phyloP scores from a whole-genome alignment of 176 grass and related monocot genomes.

The Tillandsia leiboldiana region DNA sequence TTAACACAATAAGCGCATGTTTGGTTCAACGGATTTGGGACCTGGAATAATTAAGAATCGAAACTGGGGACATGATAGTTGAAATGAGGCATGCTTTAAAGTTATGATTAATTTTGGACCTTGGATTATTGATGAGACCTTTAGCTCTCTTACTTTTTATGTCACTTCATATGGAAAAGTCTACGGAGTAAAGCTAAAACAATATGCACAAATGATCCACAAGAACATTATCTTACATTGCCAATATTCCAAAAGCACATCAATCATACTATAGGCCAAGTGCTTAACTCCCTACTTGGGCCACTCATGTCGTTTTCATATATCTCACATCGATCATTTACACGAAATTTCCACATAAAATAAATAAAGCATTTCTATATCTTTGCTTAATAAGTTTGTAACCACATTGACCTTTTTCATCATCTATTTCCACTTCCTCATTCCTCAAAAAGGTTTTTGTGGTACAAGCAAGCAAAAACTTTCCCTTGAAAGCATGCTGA shows the following conservation, averaged over 20 bases:
- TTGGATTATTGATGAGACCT: too few species aligned
- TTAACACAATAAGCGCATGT: too few species aligned
- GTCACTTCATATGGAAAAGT: too few species aligned
- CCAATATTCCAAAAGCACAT: neutral
- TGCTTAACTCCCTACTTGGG: conserved; percentile 18
- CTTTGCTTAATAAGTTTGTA: conserved; percentile 32
- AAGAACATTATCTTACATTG: neutral
- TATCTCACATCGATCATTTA: neutral
- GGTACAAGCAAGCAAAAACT: neutral
- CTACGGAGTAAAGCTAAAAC: too few species aligned
- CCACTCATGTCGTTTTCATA: neutral
- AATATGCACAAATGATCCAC: neutral
- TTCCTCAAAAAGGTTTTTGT: neutral
- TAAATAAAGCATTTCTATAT: neutral
- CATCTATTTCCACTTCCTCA: conserved; percentile 7
- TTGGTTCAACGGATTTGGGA: too few species aligned
- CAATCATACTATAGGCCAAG: conserved; percentile 5
- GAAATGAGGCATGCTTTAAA: too few species aligned
- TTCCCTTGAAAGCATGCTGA: neutral
- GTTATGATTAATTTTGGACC: too few species aligned
- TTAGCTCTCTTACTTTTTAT: too few species aligned
- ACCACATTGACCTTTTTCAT: conserved; percentile 20
- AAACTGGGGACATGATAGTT: too few species aligned
- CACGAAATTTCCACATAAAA: neutral
- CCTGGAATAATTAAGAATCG: too few species aligned